A percentile compares a stretch with the other conserved stretches of the same genome.
phyloP scores from a whole-genome alignment of 805 yeast genomes.

The Lachancea waltii region DNA sequence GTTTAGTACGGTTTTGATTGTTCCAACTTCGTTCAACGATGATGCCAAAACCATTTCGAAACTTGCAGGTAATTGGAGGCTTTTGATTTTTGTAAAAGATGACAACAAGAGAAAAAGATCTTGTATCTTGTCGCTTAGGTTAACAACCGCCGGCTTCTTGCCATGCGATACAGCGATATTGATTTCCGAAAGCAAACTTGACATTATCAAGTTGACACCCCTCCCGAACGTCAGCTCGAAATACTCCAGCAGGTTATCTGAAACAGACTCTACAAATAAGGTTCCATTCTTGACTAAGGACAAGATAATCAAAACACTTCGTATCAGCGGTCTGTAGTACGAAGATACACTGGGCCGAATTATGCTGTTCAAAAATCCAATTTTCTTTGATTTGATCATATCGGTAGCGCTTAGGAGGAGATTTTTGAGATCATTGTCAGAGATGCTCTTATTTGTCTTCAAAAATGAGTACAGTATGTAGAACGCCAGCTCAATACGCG shows the following conservation, averaged over 20 bases:
- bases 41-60: conserved; percentile 46
- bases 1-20: conserved; percentile 54
- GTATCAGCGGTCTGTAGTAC: conserved; percentile 52
- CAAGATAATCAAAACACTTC: conserved; percentile 48
- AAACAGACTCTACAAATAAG: conserved; percentile 40
- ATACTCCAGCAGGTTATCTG: conserved; percentile 47
- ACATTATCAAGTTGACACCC: conserved; percentile 55
- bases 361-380: conserved; percentile 42
- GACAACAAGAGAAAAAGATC: conserved; percentile 60
- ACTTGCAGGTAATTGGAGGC: conserved; percentile 41
- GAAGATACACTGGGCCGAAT: conserved; percentile 34
- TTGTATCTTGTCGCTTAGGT: conserved; percentile 48
- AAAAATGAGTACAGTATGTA: conserved; percentile 32
- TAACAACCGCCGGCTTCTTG: conserved; percentile 30
- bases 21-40: conserved; percentile 49
- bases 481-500: conserved; percentile 64
- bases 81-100: conserved; percentile 52
- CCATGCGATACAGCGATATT: conserved; percentile 33
- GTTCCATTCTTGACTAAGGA: conserved; percentile 38
- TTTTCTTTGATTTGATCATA: conserved; percentile 42
- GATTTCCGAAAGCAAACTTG: conserved; percentile 53
- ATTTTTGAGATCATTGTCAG: conserved; percentile 25
- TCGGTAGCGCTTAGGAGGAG: conserved; percentile 23
- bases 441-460: conserved; percentile 15
- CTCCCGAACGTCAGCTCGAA: conserved; percentile 59